These are phyloP conservation scores for Helianthus tuberosus DNA, from an alignment of 129 eudicot genomes.

Conservation along the genomic window DNA sequence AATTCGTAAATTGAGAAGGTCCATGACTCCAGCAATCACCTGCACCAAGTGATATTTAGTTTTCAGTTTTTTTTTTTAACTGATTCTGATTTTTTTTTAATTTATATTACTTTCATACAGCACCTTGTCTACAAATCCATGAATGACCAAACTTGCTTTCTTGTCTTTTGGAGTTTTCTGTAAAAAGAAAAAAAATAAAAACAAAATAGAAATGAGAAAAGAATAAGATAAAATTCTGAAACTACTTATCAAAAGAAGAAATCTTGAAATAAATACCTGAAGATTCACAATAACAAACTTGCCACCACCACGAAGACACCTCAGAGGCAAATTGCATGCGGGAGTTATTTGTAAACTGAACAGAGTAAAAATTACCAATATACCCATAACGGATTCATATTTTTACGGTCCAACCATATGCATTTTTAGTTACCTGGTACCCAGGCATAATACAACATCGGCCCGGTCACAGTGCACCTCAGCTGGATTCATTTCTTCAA, in stretches of 20 bases:
- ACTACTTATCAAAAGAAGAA: slow-evolving; percentile 6
- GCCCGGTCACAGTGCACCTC: slow-evolving; percentile 84
- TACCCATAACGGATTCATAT: background rate
- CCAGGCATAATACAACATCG: slow-evolving; percentile 82
- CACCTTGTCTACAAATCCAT: slow-evolving; percentile 89
- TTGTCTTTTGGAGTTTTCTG: slow-evolving; percentile 98
- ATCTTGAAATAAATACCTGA: slow-evolving; percentile 50
- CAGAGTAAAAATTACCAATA: slow-evolving; percentile 26
- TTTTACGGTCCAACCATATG: slow-evolving; percentile 18
- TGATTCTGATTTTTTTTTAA: slow-evolving; percentile 2
- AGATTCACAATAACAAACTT: slow-evolving; percentile 84
- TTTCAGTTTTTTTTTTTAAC: background rate
- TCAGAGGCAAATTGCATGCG: slow-evolving; percentile 86
- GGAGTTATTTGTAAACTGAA: slow-evolving; percentile 89
- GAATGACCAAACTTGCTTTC: slow-evolving; percentile 89
- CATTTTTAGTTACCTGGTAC: slow-evolving; percentile 60
- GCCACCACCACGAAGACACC: slow-evolving; percentile 75
- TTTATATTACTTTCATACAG: slow-evolving; percentile 1
- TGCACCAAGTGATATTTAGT: slow-evolving; percentile 30
- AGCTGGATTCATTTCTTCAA: slow-evolving; percentile 78
- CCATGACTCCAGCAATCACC: slow-evolving; percentile 88
- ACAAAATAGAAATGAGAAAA: background rate
- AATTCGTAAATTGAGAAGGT: slow-evolving; percentile 56
- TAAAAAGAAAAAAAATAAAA: slow-evolving; percentile 8
- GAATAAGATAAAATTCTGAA: background rate